Evolutionary conservation across 148 eudicot species (phyloP), one percentile per base, ranked within the genome.

Genomic region (Oxyria digyna): DNA sequence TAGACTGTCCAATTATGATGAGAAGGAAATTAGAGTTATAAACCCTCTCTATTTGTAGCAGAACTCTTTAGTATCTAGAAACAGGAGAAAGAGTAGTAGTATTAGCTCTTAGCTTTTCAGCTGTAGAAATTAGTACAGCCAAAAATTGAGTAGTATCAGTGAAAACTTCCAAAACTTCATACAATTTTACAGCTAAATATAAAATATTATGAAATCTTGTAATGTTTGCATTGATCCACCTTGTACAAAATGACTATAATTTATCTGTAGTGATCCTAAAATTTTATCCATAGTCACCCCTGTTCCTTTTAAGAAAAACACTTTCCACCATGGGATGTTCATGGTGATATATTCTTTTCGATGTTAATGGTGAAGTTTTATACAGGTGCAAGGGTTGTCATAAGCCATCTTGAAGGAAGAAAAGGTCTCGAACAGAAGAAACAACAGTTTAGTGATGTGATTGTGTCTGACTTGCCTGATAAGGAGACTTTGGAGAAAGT

Each of bases 331-430:
- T n/a, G n/a, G n/a, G n/a, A n/a, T n/a, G n/a, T n/a, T n/a, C n/a
- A n/a, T n/a, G n/a, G n/a, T n/a, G n/a, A n/a, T n/a, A n/a, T n/a
- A n/a, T n/a, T n/a, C n/a, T n/a, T n/a, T n/a, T n/a, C n/a, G n/a
- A n/a, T n/a, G n/a, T 35, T 48, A 31, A 67, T 55, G 71, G 7
- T 21, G 50, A 4, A 14, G 54, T 40, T 31, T 37, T 69, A 38
- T 74, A 57, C 79, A 94, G 98, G 97, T 73, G 95, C 96, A 69
- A 83, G 92, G 80, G 74, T 94, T 37, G 98, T 87, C 75, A 87
- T 93, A 62, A 86, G 98, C 76, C 91, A 87, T 82, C 84, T 78
- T 55, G 72, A 79, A 70, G 98, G 98, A 29, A 87, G 89, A 76
- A 76, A 80, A 66, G 80, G 62, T 41, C 74, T 83, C 8, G 86